Conservation (phyloP, 2,329 filamentous ascomycete genomes). For the Dothidotthia symphoricarpi region DNA sequence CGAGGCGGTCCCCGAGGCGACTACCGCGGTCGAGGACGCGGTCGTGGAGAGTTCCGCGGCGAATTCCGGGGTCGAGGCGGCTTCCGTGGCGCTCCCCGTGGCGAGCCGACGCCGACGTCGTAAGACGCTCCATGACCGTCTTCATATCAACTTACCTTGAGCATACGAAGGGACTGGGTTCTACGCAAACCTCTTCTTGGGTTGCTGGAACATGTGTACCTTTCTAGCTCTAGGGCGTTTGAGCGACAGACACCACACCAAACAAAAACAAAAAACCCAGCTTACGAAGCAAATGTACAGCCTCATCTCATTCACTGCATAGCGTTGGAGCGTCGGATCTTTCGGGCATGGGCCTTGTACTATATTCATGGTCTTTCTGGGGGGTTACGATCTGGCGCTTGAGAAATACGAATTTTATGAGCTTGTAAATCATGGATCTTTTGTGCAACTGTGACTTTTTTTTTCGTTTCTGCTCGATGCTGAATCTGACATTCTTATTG, state of each 20-base stretch:
- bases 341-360: constrained; percentile 32
- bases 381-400: constrained; percentile 20
- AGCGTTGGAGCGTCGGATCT: constrained; percentile 40
- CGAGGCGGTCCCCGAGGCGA: constrained; percentile 41
- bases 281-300: constrained; percentile 30
- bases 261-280: constrained; percentile 20
- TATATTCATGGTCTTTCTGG: constrained; percentile 29
- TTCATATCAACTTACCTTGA: background rate
- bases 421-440: constrained; percentile 21
- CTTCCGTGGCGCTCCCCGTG: constrained; percentile 32
- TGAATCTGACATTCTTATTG: no score
- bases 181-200: constrained; percentile 1
- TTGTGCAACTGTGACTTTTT: background rate
- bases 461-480: no score
- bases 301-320: constrained; percentile 38
- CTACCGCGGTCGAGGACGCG: constrained; percentile 43
- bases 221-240: no score
- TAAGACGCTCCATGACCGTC: constrained; percentile 5
- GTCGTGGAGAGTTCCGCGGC: constrained; percentile 33
- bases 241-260: constrained; percentile 13
- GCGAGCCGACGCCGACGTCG: constrained; percentile 25
- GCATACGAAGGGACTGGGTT: background rate
- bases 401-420: constrained; percentile 21
- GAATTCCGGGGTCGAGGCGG: constrained; percentile 46
- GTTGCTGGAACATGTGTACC: constrained; percentile 4